Percentiles rank a stretch among this genome's conserved stretches.
Evolutionary conservation across 352 stramenopile species (phyloP).

Genomic region (Detonula confervacea): DNA sequence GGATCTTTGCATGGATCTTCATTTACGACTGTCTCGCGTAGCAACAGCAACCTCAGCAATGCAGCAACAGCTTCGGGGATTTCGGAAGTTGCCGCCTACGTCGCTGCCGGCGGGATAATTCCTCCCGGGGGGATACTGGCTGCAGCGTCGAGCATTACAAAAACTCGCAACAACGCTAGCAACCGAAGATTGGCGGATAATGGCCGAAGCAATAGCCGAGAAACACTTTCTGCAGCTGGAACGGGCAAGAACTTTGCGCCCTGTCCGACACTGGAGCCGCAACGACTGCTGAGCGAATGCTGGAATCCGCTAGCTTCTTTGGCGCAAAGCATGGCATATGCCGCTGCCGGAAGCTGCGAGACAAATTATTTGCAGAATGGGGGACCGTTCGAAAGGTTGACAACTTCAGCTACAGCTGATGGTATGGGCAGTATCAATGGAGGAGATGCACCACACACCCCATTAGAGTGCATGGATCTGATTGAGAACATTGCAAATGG

Average conservation of each 20-base stretch:
- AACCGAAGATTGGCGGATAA: no score
- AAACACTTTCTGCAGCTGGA: neutral
- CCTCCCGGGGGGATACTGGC: conserved; percentile 6
- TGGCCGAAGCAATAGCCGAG: neutral
- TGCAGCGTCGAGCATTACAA: conserved; percentile 16
- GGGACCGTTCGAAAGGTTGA: conserved; percentile 30
- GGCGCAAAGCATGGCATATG: conserved; percentile 39
- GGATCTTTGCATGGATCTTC: neutral
- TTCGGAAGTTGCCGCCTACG: conserved; percentile 37
- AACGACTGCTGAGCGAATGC: conserved; percentile 22
- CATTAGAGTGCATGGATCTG: conserved; percentile 23
- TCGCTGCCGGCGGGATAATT: conserved; percentile 34
- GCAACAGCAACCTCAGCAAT: neutral
- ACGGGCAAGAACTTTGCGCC: conserved; percentile 21
- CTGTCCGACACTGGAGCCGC: conserved; percentile 27
- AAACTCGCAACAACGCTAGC: conserved; percentile 15
- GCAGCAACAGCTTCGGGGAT: neutral
- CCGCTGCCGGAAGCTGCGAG: conserved; percentile 43
- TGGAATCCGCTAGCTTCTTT: conserved; percentile 37
- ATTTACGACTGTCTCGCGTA: neutral
- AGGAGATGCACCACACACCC: conserved; percentile 17
- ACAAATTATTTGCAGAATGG: conserved; percentile 30
- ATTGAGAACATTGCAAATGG: conserved; percentile 35
- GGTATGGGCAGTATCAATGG: neutral
- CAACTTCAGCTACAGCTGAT: neutral